Evolutionary conservation across 306 rosid species (phyloP).

Genomic region (Inga leiocalycina): DNA sequence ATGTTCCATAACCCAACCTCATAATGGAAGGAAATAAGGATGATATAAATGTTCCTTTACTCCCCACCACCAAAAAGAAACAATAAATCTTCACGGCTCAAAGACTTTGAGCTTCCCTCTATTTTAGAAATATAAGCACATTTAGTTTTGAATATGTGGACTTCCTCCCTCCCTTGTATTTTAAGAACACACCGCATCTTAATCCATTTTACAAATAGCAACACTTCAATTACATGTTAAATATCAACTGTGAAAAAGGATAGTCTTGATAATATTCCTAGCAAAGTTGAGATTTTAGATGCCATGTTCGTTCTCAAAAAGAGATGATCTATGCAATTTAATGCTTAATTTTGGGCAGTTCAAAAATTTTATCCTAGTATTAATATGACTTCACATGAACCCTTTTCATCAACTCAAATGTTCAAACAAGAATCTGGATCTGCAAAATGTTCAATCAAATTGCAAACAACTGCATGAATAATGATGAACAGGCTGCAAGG

Average conservation of each 20-base stretch:
- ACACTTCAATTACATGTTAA: neutral
- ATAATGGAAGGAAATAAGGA: constrained; percentile 1
- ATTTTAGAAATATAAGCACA: neutral
- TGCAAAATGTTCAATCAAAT: constrained; percentile 18
- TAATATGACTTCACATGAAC: constrained; percentile 2
- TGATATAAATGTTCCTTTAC: neutral
- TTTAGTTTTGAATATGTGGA: neutral
- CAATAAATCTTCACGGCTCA: neutral
- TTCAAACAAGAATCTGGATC: constrained; percentile 25
- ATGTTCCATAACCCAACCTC: constrained; percentile 31
- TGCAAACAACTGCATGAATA: constrained; percentile 28
- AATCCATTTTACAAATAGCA: neutral
- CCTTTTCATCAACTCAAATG: constrained; percentile 22
- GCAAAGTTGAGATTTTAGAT: neutral
- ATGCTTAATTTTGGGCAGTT: neutral
- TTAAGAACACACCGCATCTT: neutral
- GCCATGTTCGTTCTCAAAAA: neutral
- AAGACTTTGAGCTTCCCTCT: neutral
- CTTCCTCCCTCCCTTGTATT: neutral
- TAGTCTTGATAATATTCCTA: neutral
- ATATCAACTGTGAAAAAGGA: neutral
- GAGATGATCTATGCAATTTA: neutral
- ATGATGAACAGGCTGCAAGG: constrained; percentile 21
- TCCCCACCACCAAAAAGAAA: neutral
- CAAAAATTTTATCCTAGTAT: neutral